These are phyloP conservation scores for Nakaseomyces kungkrabaensis DNA, from an alignment of 1,139 yeast genomes.

Conservation along the genomic window DNA sequence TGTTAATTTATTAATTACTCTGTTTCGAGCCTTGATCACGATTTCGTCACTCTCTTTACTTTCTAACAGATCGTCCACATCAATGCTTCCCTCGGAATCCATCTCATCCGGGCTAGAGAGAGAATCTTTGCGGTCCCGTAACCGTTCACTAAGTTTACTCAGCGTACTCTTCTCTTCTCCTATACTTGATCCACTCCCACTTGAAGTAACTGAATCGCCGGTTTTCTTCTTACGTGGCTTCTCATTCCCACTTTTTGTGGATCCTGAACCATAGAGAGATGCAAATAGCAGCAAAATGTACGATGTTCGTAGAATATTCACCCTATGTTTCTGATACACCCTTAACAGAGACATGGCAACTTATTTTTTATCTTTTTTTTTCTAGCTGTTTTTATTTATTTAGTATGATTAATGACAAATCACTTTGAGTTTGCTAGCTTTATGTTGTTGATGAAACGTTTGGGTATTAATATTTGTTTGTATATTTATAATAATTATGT, in stretches of 20 bases:
- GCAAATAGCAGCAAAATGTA: conserved; percentile 21
- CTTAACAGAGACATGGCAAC: conserved; percentile 12
- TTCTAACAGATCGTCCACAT: conserved; percentile 3
- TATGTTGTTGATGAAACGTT: too few species aligned
- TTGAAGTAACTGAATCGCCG: neutral
- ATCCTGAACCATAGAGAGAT: conserved; percentile 15
- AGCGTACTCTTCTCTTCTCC: conserved; percentile 5
- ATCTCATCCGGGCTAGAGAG: conserved; percentile 1
- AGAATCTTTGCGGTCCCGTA: conserved; percentile 1
- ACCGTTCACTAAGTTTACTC: conserved; percentile 3
- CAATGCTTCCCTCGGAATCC: neutral
- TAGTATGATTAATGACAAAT: too few species aligned
- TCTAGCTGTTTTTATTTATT: neutral
- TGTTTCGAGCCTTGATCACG: neutral
- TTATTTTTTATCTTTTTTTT: neutral
- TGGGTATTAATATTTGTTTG: too few species aligned
- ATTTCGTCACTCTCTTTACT: conserved; percentile 1
- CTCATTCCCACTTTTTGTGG: conserved; percentile 9
- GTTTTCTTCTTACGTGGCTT: conserved; percentile 7
- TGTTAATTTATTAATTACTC: neutral
- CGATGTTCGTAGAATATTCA: conserved; percentile 22
- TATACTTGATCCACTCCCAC: neutral
- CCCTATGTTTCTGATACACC: conserved; percentile 22
- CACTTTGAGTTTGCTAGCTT: too few species aligned
- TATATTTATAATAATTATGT: too few species aligned